phyloP scores from a whole-genome alignment of 495 filamentous ascomycete species.

The Ascodesmis nigricans region DNA sequence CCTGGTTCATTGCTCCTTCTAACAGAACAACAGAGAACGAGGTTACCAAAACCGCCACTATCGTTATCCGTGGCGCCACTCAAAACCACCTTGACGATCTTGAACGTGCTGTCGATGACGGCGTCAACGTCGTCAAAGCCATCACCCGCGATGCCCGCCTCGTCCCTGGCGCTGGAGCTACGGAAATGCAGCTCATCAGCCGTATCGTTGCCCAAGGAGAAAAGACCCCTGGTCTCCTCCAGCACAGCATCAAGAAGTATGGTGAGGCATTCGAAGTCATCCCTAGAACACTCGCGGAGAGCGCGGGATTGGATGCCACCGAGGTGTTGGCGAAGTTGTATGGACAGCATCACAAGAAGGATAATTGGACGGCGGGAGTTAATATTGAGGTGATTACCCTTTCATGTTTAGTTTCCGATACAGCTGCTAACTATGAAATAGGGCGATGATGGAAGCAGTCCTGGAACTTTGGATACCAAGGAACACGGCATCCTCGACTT shows the following conservation, averaged over 20 bases:
- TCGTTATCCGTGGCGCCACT: conserved; percentile 87
- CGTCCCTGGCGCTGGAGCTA: conserved; percentile 85
- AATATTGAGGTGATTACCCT: conserved; percentile 52
- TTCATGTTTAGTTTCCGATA: neutral
- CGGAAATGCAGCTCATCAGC: conserved; percentile 87
- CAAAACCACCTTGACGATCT: conserved; percentile 96
- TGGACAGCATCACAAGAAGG: conserved; percentile 71
- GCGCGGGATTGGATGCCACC: conserved; percentile 83
- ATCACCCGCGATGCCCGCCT: conserved; percentile 82
- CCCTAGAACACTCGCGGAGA: conserved; percentile 79
- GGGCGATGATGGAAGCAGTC: conserved; percentile 53
- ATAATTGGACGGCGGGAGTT: conserved; percentile 74
- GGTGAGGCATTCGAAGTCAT: conserved; percentile 96
- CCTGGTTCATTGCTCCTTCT: neutral
- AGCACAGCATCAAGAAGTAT: conserved; percentile 92
- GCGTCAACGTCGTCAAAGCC: conserved; percentile 96
- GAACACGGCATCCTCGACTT: conserved; percentile 86
- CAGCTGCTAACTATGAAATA: conserved; percentile 18
- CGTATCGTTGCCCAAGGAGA: conserved; percentile 73
- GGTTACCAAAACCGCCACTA: conserved; percentile 72
- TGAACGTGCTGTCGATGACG: conserved; percentile 92
- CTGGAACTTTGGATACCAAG: conserved; percentile 68
- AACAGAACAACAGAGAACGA: conserved; percentile 40
- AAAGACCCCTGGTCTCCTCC: conserved; percentile 72
- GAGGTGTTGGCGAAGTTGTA: conserved; percentile 82